These are phyloP conservation scores for Aspergillus novofumigatus DNA, from an alignment of 2,329 filamentous ascomycete genomes.

Conservation along the genomic window DNA sequence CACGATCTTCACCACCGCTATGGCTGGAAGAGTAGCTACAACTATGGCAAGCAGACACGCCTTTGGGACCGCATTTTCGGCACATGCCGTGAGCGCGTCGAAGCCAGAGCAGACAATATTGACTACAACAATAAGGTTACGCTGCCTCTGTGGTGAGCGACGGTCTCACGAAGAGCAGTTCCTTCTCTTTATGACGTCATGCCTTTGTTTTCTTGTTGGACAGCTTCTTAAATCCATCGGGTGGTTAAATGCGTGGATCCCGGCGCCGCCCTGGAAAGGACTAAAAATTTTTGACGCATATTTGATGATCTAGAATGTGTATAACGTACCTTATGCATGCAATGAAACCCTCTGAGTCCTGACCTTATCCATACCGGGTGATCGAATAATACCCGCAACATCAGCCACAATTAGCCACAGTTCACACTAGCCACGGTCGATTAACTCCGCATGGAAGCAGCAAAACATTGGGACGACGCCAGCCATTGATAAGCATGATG, in stretches of 20 bases:
- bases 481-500: background rate
- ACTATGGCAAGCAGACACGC: background rate
- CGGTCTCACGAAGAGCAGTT: background rate
- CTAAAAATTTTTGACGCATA: background rate
- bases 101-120: background rate
- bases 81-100: background rate
- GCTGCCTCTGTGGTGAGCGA: background rate
- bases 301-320: background rate
- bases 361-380: background rate
- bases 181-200: background rate
- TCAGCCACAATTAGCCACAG: background rate
- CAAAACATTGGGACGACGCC: background rate
- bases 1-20: background rate
- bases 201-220: background rate
- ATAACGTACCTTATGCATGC: background rate
- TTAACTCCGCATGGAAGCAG: background rate
- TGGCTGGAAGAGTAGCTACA: background rate
- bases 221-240: background rate
- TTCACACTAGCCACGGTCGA: background rate
- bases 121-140: background rate
- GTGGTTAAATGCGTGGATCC: background rate
- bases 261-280: background rate
- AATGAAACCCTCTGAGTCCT: background rate
- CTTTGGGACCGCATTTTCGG: background rate
- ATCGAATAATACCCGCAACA: background rate